Evolutionary conservation across 2,329 filamentous ascomycete species (phyloP).

Genomic region (Verticillium zaregamsianum): DNA sequence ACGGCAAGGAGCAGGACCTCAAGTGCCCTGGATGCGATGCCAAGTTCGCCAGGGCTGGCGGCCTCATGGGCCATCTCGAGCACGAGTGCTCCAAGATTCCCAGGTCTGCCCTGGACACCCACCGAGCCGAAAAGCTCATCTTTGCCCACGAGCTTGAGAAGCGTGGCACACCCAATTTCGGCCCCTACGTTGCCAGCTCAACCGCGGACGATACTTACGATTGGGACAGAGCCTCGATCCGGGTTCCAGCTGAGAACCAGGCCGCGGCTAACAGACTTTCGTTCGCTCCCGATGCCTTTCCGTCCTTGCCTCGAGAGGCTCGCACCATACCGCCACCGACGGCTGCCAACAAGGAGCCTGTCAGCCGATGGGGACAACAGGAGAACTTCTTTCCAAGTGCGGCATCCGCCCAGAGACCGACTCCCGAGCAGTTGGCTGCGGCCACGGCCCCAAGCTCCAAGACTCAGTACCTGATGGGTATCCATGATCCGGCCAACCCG

Average conservation of each 20-base stretch:
- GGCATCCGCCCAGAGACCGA: constrained; percentile 13
- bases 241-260: constrained; percentile 3
- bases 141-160: constrained; percentile 26
- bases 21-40: constrained; percentile 42
- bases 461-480: constrained; percentile 13
- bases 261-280: constrained; percentile 8
- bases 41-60: constrained; percentile 30
- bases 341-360: background rate
- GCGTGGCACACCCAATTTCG: constrained; percentile 11
- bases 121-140: constrained; percentile 30
- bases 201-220: constrained; percentile 13
- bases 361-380: constrained; percentile 3
- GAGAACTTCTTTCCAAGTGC: constrained; percentile 22
- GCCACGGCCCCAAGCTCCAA: constrained; percentile 10
- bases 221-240: constrained; percentile 2
- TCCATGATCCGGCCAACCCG: constrained; percentile 39
- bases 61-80: constrained; percentile 43
- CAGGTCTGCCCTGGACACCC: constrained; percentile 22
- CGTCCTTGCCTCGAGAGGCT: background rate
- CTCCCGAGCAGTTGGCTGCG: constrained; percentile 13
- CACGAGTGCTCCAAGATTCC: constrained; percentile 32
- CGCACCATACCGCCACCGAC: background rate
- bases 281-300: constrained; percentile 10
- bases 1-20: constrained; percentile 35
- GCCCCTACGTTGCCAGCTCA: constrained; percentile 12